Evolutionary conservation across 2,329 filamentous ascomycete genomes (phyloP).

Genomic region (Scopulariopsis brevicaulis): DNA sequence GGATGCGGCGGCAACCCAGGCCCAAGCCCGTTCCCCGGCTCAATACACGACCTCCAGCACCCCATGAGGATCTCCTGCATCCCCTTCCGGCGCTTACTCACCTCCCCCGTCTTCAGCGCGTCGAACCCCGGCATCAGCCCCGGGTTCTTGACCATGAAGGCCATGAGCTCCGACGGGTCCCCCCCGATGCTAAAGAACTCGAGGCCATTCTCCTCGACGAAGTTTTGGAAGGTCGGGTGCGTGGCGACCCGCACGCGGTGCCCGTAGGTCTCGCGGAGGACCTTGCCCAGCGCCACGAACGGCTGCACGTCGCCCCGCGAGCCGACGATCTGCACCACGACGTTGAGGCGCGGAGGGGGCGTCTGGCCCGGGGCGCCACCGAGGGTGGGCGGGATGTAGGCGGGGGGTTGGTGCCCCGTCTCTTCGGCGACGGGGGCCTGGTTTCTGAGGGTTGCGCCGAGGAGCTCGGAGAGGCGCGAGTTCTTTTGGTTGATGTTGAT

Average conservation of each 20-base stretch:
- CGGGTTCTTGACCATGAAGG: conserved; percentile 86
- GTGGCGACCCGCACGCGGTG: conserved; percentile 67
- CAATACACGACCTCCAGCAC: conserved; percentile 78
- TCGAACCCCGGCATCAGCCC: conserved; percentile 77
- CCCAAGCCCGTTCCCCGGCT: conserved; percentile 58
- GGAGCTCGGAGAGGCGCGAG: conserved; percentile 51
- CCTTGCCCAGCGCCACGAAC: conserved; percentile 58
- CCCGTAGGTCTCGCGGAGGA: conserved; percentile 51
- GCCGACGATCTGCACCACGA: conserved; percentile 66
- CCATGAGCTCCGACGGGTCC: conserved; percentile 66
- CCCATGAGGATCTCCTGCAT: conserved; percentile 74
- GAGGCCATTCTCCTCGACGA: conserved; percentile 58
- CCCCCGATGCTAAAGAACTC: conserved; percentile 73
- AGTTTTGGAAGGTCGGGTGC: conserved; percentile 54
- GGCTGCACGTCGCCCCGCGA: conserved; percentile 68
- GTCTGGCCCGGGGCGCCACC: conserved; percentile 49
- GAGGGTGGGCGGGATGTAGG: conserved; percentile 63
- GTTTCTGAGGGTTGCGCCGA: conserved; percentile 51
- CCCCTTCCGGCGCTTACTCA: conserved; percentile 61
- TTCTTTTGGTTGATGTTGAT: conserved; percentile 69
- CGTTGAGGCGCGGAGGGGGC: conserved; percentile 49
- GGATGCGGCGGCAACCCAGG: conserved; percentile 33
- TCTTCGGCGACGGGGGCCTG: conserved; percentile 29
- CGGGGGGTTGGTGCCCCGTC: conserved; percentile 20
- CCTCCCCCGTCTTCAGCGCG: conserved; percentile 63